Conservation (phyloP, 805 yeast genomes). For the Candida sphagnicola region DNA sequence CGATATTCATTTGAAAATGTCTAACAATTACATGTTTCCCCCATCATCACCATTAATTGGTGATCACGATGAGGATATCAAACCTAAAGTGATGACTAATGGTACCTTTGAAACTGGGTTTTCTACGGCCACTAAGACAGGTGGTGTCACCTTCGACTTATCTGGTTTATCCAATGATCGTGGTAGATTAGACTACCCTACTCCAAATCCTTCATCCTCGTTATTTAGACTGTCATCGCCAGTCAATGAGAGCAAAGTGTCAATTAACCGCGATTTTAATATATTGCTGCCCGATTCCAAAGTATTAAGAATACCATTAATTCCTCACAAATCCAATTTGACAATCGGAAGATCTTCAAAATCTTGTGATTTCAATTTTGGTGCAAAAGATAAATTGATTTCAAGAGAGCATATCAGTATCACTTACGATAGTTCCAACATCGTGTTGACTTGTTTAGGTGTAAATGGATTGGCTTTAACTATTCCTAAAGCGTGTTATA, state of each 20-base stretch:
- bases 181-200: slow-evolving; percentile 41
- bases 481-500: slow-evolving; percentile 49
- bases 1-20: slow-evolving; percentile 1
- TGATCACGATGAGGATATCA: slow-evolving; percentile 15
- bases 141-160: background rate
- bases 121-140: too few species aligned
- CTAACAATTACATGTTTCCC: slow-evolving; percentile 36
- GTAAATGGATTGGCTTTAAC: slow-evolving; percentile 73
- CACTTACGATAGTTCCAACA: slow-evolving; percentile 37
- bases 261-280: slow-evolving; percentile 31
- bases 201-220: slow-evolving; percentile 66
- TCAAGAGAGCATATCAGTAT: slow-evolving; percentile 65
- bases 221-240: slow-evolving; percentile 42
- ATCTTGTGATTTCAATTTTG: slow-evolving; percentile 48
- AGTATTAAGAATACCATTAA: slow-evolving; percentile 37
- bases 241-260: slow-evolving; percentile 4
- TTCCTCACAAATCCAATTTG: slow-evolving; percentile 32
- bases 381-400: slow-evolving; percentile 49
- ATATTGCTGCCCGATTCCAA: slow-evolving; percentile 28
- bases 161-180: background rate
- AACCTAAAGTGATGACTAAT: background rate
- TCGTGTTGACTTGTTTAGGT: slow-evolving; percentile 70
- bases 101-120: background rate
- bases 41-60: slow-evolving; percentile 48
- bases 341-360: slow-evolving; percentile 68